phyloP scores from a whole-genome alignment of 495 filamentous ascomycete genomes.

The Paragyromitra xinjiangensis region DNA sequence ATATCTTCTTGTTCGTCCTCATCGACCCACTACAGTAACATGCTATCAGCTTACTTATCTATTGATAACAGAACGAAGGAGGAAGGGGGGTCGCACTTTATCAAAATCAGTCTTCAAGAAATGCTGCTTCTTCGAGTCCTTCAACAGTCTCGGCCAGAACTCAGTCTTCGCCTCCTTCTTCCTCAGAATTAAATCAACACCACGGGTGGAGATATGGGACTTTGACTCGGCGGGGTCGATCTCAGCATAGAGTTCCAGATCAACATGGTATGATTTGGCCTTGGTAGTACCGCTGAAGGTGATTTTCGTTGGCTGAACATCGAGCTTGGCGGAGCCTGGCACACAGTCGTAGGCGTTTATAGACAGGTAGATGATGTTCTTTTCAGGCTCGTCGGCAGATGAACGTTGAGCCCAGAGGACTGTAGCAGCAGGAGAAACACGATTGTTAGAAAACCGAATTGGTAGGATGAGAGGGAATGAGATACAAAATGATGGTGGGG shows the following conservation, averaged over 20 bases:
- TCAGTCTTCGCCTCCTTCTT: conserved; percentile 94
- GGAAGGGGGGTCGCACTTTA: conserved; percentile 68
- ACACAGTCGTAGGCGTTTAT: conserved; percentile 84
- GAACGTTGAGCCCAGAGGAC: conserved; percentile 99
- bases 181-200: conserved; percentile 85
- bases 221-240: conserved; percentile 85
- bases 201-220: conserved; percentile 81
- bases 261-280: conserved; percentile 79
- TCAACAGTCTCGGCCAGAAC: conserved; percentile 94
- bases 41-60: conserved; percentile 4
- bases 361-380: conserved; percentile 92
- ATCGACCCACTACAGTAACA: conserved; percentile 81
- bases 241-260: conserved; percentile 89
- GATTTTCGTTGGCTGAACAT: conserved; percentile 78
- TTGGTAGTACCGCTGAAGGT: conserved; percentile 85
- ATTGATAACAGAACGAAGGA: neutral
- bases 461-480: neutral
- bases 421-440: conserved; percentile 57
- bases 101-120: conserved; percentile 99
- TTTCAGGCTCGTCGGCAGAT: conserved; percentile 75
- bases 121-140: conserved; percentile 86
- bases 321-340: conserved; percentile 73
- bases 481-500: neutral
- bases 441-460: conserved; percentile 13
- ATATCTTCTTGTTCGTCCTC: conserved; percentile 97